These are phyloP conservation scores for Cercospora brassicicola DNA, from an alignment of 2,329 filamentous ascomycete genomes.

Conservation along the genomic window DNA sequence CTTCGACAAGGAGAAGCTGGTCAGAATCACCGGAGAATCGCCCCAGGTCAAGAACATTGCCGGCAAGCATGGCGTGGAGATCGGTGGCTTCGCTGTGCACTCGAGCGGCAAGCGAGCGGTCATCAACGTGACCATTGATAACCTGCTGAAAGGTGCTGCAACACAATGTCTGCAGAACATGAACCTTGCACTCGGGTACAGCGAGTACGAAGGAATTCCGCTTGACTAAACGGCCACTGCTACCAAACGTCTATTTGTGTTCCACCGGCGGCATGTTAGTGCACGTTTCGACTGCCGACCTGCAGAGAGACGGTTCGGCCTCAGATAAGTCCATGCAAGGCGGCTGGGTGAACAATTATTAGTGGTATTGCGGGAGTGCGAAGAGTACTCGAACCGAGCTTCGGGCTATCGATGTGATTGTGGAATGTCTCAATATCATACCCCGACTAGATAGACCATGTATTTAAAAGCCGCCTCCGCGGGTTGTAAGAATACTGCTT, in stretches of 20 bases:
- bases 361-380: not conserved
- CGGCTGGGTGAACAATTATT: not conserved
- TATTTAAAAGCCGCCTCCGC: conserved; percentile 3
- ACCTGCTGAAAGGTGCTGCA: conserved; percentile 86
- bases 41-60: conserved; percentile 83
- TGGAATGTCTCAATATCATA: not conserved
- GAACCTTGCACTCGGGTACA: conserved; percentile 86
- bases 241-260: too few relatives aligned
- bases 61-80: conserved; percentile 84
- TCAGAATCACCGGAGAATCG: conserved; percentile 86
- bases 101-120: conserved; percentile 86
- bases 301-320: not conserved
- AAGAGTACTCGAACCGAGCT: not conserved
- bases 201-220: conserved; percentile 85
- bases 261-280: not conserved
- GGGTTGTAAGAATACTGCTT: not conserved
- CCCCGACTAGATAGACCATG: conserved; percentile 4
- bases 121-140: conserved; percentile 92
- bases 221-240: conserved; percentile 43
- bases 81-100: conserved; percentile 94
- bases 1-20: conserved; percentile 91
- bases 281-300: not conserved
- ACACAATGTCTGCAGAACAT: conserved; percentile 95
- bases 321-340: not conserved
- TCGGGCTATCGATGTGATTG: not conserved